A percentile compares a stretch with the other conserved stretches of the same genome.
These are phyloP conservation scores for Eudorina sp. DNA, from an alignment of 139 green algal genomes.

Conservation along the genomic window DNA sequence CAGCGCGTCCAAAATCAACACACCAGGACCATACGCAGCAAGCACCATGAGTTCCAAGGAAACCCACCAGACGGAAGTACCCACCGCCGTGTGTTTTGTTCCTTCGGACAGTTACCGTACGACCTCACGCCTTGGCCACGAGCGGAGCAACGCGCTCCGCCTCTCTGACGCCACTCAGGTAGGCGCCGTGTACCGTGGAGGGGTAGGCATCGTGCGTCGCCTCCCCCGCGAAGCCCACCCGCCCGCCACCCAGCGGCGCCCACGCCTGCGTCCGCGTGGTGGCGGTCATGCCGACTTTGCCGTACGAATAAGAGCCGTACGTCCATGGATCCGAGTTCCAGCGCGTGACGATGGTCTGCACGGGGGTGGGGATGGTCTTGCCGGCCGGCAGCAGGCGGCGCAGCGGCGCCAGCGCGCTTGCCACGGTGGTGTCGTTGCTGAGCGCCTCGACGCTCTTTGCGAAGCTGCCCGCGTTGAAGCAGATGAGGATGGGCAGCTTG, in stretches of 20 bases:
- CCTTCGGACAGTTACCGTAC: too few species aligned
- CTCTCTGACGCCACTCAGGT: too few species aligned
- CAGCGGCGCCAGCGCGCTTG: background rate
- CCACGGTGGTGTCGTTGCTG: background rate
- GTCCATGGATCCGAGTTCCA: slow-evolving; percentile 16
- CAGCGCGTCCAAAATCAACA: too few species aligned
- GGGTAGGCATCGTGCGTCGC: too few species aligned
- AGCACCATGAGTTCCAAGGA: too few species aligned
- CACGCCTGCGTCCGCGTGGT: background rate
- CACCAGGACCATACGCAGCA: too few species aligned
- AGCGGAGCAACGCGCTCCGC: too few species aligned
- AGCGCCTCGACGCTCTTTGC: background rate
- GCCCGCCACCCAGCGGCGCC: background rate
- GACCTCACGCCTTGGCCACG: too few species aligned
- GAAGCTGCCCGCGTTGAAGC: slow-evolving; percentile 22
- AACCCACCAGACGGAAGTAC: too few species aligned
- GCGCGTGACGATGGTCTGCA: slow-evolving; percentile 9
- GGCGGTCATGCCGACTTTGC: background rate
- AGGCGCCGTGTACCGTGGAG: too few species aligned
- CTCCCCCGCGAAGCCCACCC: background rate
- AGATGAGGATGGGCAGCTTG: slow-evolving; percentile 20
- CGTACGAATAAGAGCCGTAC: background rate
- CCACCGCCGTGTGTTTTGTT: too few species aligned
- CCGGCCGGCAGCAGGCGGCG: background rate
- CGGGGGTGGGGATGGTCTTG: background rate